These are phyloP conservation scores for Marasmius fiardii DNA, from an alignment of 1,284 basidiomycete species.

Conservation along the genomic window DNA sequence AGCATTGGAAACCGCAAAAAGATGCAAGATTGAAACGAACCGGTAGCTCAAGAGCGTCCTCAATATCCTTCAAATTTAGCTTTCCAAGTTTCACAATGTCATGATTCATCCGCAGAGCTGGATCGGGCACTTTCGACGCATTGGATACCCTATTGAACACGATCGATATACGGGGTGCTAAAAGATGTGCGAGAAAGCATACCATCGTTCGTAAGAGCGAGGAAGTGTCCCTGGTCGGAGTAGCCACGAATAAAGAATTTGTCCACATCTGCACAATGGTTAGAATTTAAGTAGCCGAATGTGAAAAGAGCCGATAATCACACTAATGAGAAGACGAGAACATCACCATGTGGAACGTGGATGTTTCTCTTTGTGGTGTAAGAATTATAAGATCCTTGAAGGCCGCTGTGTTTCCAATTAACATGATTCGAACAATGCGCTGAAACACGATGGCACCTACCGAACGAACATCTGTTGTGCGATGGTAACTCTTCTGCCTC, in stretches of 20 bases:
- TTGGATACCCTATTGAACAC: slow-evolving; percentile 44
- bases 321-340: slow-evolving; percentile 82
- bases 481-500: slow-evolving; percentile 65
- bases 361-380: slow-evolving; percentile 65
- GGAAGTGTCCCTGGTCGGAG: slow-evolving; percentile 83
- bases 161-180: not conserved
- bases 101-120: slow-evolving; percentile 61
- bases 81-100: slow-evolving; percentile 54
- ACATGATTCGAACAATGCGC: not conserved
- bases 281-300: not conserved
- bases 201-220: slow-evolving; percentile 76
- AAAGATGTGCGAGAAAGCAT: slow-evolving; percentile 17
- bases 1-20: slow-evolving; percentile 8
- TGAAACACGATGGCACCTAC: slow-evolving; percentile 33
- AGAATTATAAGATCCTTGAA: slow-evolving; percentile 83
- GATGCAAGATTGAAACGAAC: slow-evolving; percentile 30
- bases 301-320: slow-evolving; percentile 27
- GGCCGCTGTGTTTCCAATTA: slow-evolving; percentile 45
- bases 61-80: slow-evolving; percentile 55
- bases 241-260: slow-evolving; percentile 87
- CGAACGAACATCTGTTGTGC: slow-evolving; percentile 92
- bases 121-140: slow-evolving; percentile 64
- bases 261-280: slow-evolving; percentile 58
- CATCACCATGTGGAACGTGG: slow-evolving; percentile 80
- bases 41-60: slow-evolving; percentile 46